Evolutionary conservation across 228 moss, liverwort and hornwort genomes (phyloP).

Genomic region (Sphagnum fallax): DNA sequence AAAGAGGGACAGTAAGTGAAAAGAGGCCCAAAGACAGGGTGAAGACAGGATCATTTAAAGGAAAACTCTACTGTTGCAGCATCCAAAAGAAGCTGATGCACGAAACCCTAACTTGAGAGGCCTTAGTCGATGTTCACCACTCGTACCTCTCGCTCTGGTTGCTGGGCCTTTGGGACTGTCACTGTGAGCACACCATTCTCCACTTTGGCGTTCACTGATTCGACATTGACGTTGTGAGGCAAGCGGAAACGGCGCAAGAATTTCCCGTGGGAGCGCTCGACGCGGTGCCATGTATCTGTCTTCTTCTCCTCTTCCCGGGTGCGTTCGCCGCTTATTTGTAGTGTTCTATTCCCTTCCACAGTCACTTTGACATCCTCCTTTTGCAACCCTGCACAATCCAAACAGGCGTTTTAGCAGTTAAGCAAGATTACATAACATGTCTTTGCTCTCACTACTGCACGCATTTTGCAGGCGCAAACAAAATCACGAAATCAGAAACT

Average conservation of each 20-base stretch:
- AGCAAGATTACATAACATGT: too few relatives aligned
- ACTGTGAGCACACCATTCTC: conserved; percentile 50
- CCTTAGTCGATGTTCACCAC: too few relatives aligned
- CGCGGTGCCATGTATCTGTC: conserved; percentile 46
- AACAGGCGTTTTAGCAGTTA: neutral
- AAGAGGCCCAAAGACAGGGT: too few relatives aligned
- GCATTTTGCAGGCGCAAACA: too few relatives aligned
- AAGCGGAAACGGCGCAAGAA: conserved; percentile 57
- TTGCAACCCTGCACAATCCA: conserved; percentile 21
- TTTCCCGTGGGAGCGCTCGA: conserved; percentile 45
- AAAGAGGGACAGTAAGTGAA: too few relatives aligned
- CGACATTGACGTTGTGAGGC: conserved; percentile 38
- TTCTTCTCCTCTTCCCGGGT: conserved; percentile 40
- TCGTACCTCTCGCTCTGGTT: too few relatives aligned
- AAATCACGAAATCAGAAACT: too few relatives aligned
- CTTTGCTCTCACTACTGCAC: too few relatives aligned
- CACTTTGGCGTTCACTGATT: conserved; percentile 41
- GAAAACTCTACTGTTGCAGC: too few relatives aligned
- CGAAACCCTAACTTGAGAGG: too few relatives aligned
- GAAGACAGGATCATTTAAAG: too few relatives aligned
- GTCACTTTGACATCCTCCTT: conserved; percentile 58
- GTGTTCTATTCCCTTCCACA: conserved; percentile 41
- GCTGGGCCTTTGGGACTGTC: conserved; percentile 33
- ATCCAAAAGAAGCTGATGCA: too few relatives aligned
- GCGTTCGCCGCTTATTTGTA: conserved; percentile 45